Base-by-base conservation (phyloP, 1,284 basidiomycete genomes). In the Exsudoporus floridanus region DNA sequence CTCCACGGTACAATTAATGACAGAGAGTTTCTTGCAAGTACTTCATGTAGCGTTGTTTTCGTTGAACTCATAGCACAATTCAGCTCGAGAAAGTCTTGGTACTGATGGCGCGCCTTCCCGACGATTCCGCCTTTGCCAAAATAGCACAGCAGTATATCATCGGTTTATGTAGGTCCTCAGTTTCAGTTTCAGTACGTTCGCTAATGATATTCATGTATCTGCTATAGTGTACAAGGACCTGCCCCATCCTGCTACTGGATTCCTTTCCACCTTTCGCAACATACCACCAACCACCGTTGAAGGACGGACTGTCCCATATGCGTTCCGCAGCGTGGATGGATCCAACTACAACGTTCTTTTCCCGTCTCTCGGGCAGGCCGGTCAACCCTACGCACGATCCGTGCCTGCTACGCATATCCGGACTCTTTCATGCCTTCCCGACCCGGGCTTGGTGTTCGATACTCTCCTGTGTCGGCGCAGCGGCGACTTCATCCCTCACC, bases 391-490 rank as follows among this genome's bases (percentile, higher is more conserved):
- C 64, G 86, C 87, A 5, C 81, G 87, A 38, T 83, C 82, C 46
- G 88, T 92, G 5, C 79, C 88, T 19, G 76, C 80, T 18, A 71
- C 72, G 33, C 77, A 71, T 50, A 63, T 73, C 18, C 63, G 74
- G 3, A 75, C 82, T 0, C 63, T 66, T 13, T 65, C 74, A 30
- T 70, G 73, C 7, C 78, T 90, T 34, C 90, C 90, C 0, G 84
- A 88, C 58, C 69, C 88, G 6, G 82, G 76, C 2, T 70, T 86
- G 3, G 77, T 92, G 2, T 93, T 92, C 59, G 88, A 93, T 61
- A 74, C 77, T 1, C 80, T 93, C 8, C 73, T 93, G 41, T 75
- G 79, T 57, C 77, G 84, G 52, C 39, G 54, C 52, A 31, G 53
- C 40, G 75, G 81, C 34, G 64, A 76, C 51, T 81, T 81, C 57